Base-by-base conservation (phyloP, 139 green algal genomes). In the Haematococcus sp. region DNA sequence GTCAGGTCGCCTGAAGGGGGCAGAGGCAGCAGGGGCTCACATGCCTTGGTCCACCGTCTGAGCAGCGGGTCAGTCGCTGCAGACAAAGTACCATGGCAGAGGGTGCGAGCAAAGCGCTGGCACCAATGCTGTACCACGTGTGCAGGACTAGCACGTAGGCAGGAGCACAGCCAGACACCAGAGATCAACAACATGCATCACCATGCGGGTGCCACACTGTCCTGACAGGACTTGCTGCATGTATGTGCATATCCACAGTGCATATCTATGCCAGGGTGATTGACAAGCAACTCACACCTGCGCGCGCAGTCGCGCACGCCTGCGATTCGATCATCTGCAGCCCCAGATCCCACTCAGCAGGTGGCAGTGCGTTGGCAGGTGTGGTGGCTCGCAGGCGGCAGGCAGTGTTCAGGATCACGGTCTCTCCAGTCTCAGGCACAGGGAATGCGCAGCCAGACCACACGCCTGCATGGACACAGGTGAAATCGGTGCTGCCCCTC, bases 251-350 rank as follows among this genome's bases (percentile, higher is more conserved):
- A n/a, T n/a, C n/a, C n/a, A n/a, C n/a, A n/a, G n/a, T n/a, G n/a
- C n/a, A n/a, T n/a, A n/a, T n/a, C n/a, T n/a, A n/a, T n/a, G n/a
- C n/a, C n/a, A n/a, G n/a, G n/a, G n/a, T n/a, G n/a, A n/a, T n/a
- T n/a, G n/a, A n/a, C n/a, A n/a, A n/a, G n/a, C n/a, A n/a, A n/a
- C n/a, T n/a, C n/a, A n/a, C 40, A 49, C 40, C 40, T 11, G 40
- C 7, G 7, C 40, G 40, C 40, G 40, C 40, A 11, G 40, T 49
- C 40, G 64, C 64, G 30, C 22, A 58, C 35, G 40, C 20, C 79
- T 94, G 89, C 20, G 44, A 80, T 76, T 94, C 89, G 13, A 92
- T 85, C 35, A 87, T 91, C 2, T 86, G 79, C 64, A 91, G 79
- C 27, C 71, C 63, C 1, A 81, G 54, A 46, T 81, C 75, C 17